Conservation (phyloP, 208 protist species). For the Crithidia bombi region DNA sequence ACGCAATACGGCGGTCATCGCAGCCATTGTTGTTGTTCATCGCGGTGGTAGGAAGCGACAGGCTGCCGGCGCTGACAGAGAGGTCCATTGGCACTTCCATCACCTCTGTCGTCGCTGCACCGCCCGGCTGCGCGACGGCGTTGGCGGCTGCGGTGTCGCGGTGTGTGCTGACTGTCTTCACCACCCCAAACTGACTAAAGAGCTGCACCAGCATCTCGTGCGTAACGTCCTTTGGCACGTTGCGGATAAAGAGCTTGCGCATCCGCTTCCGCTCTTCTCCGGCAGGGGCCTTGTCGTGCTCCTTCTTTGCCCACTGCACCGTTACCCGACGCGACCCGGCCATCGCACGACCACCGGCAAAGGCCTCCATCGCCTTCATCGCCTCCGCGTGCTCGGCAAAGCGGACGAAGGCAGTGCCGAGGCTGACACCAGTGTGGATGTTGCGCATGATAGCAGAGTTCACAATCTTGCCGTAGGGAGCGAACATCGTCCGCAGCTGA, state of each 20-base stretch:
- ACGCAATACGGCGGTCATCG: slow-evolving; percentile 54
- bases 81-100: background rate
- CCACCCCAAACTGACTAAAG: slow-evolving; percentile 54
- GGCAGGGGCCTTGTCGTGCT: slow-evolving; percentile 74
- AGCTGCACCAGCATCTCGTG: slow-evolving; percentile 41
- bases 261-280: slow-evolving; percentile 61
- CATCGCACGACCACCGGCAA: slow-evolving; percentile 14
- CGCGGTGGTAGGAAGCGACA: background rate
- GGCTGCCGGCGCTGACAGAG: slow-evolving; percentile 1
- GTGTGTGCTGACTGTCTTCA: slow-evolving; percentile 62
- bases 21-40: background rate
- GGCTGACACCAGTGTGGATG: slow-evolving; percentile 76
- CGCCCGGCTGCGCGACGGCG: slow-evolving; percentile 22
- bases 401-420: slow-evolving; percentile 81
- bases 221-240: slow-evolving; percentile 71
- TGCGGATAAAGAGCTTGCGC: slow-evolving; percentile 86
- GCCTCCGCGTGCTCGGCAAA: slow-evolving; percentile 51
- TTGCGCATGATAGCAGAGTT: slow-evolving; percentile 75
- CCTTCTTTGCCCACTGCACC: slow-evolving; percentile 70
- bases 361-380: slow-evolving; percentile 34
- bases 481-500: slow-evolving; percentile 51
- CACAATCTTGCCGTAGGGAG: slow-evolving; percentile 58
- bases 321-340: slow-evolving; percentile 32
- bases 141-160: slow-evolving; percentile 58
- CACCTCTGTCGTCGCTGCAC: slow-evolving; percentile 3